Percentiles rank a stretch among this genome's conserved stretches.
These are phyloP conservation scores for Fomitopsis schrenkii DNA, from an alignment of 1,284 basidiomycete genomes.

Conservation along the genomic window DNA sequence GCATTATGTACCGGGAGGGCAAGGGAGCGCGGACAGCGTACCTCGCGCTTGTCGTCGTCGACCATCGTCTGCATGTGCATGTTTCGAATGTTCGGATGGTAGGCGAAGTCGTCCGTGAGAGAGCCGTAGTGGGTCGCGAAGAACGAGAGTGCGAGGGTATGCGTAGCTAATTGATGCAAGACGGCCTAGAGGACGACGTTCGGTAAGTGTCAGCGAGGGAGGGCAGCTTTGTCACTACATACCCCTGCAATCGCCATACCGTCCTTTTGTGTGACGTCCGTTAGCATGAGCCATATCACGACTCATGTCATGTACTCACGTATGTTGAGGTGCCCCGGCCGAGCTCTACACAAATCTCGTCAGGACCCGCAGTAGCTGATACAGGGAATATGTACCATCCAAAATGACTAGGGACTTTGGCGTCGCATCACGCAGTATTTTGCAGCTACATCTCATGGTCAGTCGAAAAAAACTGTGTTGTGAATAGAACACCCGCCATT, in stretches of 20 bases:
- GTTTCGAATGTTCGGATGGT: slow-evolving; percentile 89
- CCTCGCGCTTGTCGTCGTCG: slow-evolving; percentile 85
- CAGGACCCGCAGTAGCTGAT: slow-evolving; percentile 1
- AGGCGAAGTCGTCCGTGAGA: slow-evolving; percentile 81
- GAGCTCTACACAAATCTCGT: slow-evolving; percentile 56
- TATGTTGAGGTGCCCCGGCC: slow-evolving; percentile 86
- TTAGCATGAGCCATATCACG: neutral
- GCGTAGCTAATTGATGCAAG: slow-evolving; percentile 87
- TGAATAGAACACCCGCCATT: slow-evolving; percentile 55
- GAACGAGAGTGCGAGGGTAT: slow-evolving; percentile 81
- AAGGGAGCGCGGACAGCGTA: slow-evolving; percentile 25
- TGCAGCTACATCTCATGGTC: slow-evolving; percentile 54
- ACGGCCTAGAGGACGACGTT: slow-evolving; percentile 58
- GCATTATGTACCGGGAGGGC: neutral
- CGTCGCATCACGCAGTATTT: slow-evolving; percentile 88
- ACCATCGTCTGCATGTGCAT: slow-evolving; percentile 95
- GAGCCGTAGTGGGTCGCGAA: slow-evolving; percentile 89
- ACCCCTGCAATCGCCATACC: slow-evolving; percentile 94
- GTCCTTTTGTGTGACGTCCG: slow-evolving; percentile 51
- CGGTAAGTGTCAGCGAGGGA: slow-evolving; percentile 2
- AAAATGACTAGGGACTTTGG: slow-evolving; percentile 90
- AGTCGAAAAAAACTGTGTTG: neutral
- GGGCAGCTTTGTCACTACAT: slow-evolving; percentile 21
- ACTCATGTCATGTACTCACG: slow-evolving; percentile 39
- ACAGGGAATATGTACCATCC: slow-evolving; percentile 60